Percentiles rank a stretch among this genome's conserved stretches.
phyloP scores from a whole-genome alignment of 345 rosid species.

The Dipteronia sinensis region DNA sequence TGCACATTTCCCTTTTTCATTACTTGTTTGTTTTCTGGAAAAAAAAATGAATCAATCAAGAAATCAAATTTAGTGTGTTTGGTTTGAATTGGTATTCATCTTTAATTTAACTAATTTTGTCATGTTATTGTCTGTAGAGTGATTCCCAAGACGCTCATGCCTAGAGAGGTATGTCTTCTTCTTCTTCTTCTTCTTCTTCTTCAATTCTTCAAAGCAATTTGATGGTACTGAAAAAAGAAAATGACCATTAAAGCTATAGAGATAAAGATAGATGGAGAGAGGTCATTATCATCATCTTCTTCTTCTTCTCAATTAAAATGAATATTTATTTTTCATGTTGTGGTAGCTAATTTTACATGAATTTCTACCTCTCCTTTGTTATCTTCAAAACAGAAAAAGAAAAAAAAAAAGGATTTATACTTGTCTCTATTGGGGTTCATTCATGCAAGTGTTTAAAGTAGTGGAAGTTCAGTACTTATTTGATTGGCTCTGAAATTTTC shows the following conservation, averaged over 20 bases:
- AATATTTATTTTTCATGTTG: conserved; percentile 17
- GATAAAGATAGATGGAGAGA: neutral
- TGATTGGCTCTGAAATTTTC: conserved; percentile 34
- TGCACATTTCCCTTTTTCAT: conserved; percentile 13
- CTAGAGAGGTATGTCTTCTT: conserved; percentile 57
- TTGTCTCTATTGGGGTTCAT: conserved; percentile 35
- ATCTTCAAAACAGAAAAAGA: conserved; percentile 35
- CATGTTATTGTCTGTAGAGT: conserved; percentile 55
- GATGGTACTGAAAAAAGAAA: neutral
- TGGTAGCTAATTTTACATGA: conserved; percentile 40
- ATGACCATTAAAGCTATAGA: neutral
- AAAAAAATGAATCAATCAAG: neutral
- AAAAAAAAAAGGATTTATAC: conserved; percentile 21
- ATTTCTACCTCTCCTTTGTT: conserved; percentile 62
- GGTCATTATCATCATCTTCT: neutral
- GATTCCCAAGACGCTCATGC: conserved; percentile 78
- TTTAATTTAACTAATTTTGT: conserved; percentile 26
- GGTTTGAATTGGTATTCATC: conserved; percentile 9
- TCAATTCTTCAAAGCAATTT: neutral
- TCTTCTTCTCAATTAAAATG: neutral
- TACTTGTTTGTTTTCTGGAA: neutral
- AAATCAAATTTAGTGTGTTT: neutral
- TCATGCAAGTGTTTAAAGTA: conserved; percentile 25
- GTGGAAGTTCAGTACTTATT: conserved; percentile 21
- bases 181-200: conserved; percentile 3